These are phyloP conservation scores for Coffea humblotiana DNA, from an alignment of 305 asterid genomes.

Conservation along the genomic window DNA sequence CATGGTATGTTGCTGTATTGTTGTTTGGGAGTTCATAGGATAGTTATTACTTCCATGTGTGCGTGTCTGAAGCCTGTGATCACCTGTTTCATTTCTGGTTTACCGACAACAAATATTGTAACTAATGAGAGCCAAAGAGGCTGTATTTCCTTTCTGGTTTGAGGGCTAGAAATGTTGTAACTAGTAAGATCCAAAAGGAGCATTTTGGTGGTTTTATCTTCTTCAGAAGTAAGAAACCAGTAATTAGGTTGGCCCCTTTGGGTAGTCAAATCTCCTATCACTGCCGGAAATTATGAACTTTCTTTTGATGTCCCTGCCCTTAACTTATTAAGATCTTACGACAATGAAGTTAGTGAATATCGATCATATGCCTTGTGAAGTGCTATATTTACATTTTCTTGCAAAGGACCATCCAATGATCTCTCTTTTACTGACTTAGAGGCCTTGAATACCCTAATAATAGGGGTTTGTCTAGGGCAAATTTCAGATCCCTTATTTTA, in stretches of 20 bases:
- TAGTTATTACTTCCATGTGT: neutral
- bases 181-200: neutral
- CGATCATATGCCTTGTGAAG: neutral
- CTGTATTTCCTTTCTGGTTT: neutral
- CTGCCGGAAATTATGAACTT: conserved; percentile 1
- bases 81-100: neutral
- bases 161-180: neutral
- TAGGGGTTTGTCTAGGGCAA: neutral
- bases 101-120: neutral
- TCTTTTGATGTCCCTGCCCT: neutral
- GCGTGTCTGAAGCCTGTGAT: neutral
- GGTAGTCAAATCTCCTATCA: too few species aligned
- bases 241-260: neutral
- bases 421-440: neutral
- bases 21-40: too few species aligned
- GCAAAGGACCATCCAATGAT: neutral
- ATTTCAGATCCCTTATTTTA: too few species aligned
- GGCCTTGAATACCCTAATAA: too few species aligned
- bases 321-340: neutral
- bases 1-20: too few species aligned
- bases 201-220: neutral
- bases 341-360: neutral
- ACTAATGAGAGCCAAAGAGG: neutral
- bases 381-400: neutral
- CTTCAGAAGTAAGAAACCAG: neutral